phyloP scores from a whole-genome alignment of 345 rosid genomes.

The Mercurialis annua region DNA sequence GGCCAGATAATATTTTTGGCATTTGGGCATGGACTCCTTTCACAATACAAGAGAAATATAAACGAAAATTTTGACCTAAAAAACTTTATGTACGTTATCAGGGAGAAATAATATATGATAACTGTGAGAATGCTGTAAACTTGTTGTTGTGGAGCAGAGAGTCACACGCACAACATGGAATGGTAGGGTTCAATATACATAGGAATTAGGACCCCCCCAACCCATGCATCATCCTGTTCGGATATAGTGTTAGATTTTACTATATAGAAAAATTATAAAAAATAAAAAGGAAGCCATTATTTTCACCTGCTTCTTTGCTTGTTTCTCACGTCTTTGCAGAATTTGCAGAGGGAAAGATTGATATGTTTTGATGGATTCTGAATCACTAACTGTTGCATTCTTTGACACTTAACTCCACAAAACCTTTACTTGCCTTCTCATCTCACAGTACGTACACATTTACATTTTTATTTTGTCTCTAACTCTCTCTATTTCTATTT shows the following conservation, averaged over 20 bases:
- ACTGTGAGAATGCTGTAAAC: no score
- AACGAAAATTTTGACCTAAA: no score
- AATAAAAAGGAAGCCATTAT: background rate
- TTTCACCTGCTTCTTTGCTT: conserved; percentile 44
- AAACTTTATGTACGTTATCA: no score
- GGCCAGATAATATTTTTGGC: no score
- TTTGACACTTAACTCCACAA: conserved; percentile 14
- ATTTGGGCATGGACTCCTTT: no score
- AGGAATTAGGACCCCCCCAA: conserved; percentile 6
- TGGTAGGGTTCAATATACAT: background rate
- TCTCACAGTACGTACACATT: conserved; percentile 20
- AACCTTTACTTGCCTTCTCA: conserved; percentile 25
- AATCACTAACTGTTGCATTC: conserved; percentile 27
- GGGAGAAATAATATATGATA: background rate
- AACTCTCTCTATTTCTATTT: background rate
- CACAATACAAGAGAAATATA: no score
- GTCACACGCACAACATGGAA: no score
- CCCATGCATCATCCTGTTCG: background rate
- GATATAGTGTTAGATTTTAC: background rate
- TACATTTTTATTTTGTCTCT: background rate
- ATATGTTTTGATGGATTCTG: conserved; percentile 38
- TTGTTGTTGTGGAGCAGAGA: background rate
- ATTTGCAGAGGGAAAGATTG: conserved; percentile 29
- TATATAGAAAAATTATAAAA: background rate
- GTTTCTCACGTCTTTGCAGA: conserved; percentile 52